Evolutionary conservation across 139 green algal genomes (phyloP), one percentile per base, ranked within the genome.

Genomic region (Chlorella sp.): DNA sequence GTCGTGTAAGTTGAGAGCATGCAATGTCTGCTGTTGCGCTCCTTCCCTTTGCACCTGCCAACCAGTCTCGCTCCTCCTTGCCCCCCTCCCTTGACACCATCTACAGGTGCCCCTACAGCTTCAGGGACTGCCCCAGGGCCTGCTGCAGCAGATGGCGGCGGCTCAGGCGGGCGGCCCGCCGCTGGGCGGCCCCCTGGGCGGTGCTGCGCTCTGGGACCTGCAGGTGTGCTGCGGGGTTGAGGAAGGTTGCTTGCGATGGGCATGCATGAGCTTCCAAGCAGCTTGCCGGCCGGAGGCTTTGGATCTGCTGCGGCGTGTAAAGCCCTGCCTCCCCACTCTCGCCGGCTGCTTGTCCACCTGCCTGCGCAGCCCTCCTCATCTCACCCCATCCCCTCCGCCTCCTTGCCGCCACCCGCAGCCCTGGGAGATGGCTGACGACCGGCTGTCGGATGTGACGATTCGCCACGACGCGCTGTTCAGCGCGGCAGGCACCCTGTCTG

Each of bases 381-480:
- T 24, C 28, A 14, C 43, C 20, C 43, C 40, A 20, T 8, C 30
- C 14, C 73, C 20, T 26, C 28, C 40, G 30, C 16, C 43, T 30
- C 14, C 44, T n/a, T 4, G 3, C 36, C 75, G 0, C 48, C 14
- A 36, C 44, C 1, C 64, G 43, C 62, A 65, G 78, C n/a, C 64
- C 7, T 76, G 44, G 79, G 43, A 14, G 24, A 75, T 76, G 79
- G 64, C 64, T 0, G 64, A 64, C 17, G 79, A 84, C 64, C 79
- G 62, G 5, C 64, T 84, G 32, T 64, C 64, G 7, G 64, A 84
- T 17, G 44, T 65, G 43, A 76, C 64, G 2, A 46, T 84, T 20
- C 64, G 43, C 22, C 79, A 84, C 79, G 79, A 84, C 17, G 79
- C 43, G 11, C 64, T 84, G 44, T 51, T 84, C 30, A 73, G n/a